These are phyloP conservation scores for Hygrocybe coccinea DNA, from an alignment of 768 basidiomycete species.

Conservation along the genomic window DNA sequence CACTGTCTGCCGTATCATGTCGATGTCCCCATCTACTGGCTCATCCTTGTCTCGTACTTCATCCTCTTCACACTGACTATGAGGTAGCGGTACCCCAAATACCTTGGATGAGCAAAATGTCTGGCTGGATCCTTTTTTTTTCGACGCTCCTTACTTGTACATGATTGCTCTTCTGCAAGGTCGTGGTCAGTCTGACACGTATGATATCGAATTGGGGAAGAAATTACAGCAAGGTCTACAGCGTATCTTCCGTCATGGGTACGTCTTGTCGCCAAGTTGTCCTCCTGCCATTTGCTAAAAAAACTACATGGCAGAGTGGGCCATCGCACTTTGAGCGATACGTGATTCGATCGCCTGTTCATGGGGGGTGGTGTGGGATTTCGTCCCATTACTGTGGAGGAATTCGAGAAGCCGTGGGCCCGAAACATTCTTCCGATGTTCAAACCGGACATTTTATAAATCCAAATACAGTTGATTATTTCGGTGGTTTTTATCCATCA, in stretches of 20 bases:
- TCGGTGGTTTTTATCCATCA: constrained; percentile 69
- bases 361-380: constrained; percentile 96
- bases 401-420: constrained; percentile 51
- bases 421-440: constrained; percentile 22
- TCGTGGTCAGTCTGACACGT: constrained; percentile 91
- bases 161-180: constrained; percentile 71
- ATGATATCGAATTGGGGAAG: constrained; percentile 69
- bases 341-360: constrained; percentile 42
- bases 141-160: no score
- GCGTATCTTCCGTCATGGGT: constrained; percentile 14
- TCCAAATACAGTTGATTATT: constrained; percentile 61
- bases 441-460: constrained; percentile 49
- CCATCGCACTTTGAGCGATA: constrained; percentile 54
- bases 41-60: no score
- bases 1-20: no score
- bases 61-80: no score
- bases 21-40: no score
- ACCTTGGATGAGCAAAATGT: no score
- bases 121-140: no score
- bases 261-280: constrained; percentile 39
- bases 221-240: constrained; percentile 48
- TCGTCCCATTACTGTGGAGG: constrained; percentile 48
- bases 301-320: constrained; percentile 75
- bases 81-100: no score
- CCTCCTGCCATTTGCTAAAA: constrained; percentile 86